phyloP scores from a whole-genome alignment of 2,329 filamentous ascomycete genomes.

The Aspergillaceae sp. region DNA sequence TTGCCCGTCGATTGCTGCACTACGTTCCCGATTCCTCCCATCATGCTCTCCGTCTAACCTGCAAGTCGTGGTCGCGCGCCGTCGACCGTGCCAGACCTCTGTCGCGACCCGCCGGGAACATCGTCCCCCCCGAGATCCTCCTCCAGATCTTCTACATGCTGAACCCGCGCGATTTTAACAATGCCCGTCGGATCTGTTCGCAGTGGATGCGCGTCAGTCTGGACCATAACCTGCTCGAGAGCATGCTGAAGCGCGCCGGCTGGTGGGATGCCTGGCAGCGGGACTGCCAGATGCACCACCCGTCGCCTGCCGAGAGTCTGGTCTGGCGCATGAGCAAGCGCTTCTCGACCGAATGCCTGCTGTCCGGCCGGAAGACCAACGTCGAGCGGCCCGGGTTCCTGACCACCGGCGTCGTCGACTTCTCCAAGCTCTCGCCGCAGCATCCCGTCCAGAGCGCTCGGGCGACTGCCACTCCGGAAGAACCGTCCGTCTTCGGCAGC shows the following conservation, averaged over 20 bases:
- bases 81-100: constrained; percentile 15
- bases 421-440: constrained; percentile 14
- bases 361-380: constrained; percentile 29
- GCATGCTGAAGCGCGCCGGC: constrained; percentile 49
- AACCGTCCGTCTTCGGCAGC: constrained; percentile 1
- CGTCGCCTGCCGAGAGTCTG: constrained; percentile 27
- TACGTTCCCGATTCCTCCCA: constrained; percentile 4
- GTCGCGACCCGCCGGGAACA: constrained; percentile 23
- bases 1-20: constrained; percentile 6
- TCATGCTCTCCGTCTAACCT: constrained; percentile 23
- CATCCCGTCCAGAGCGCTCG: not conserved
- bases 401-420: constrained; percentile 26
- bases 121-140: constrained; percentile 42
- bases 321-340: constrained; percentile 37
- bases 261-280: constrained; percentile 41
- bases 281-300: constrained; percentile 18
- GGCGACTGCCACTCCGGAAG: too few relatives aligned
- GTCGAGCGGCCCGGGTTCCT: constrained; percentile 29
- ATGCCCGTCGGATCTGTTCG: constrained; percentile 52
- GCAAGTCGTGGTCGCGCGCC: constrained; percentile 25
- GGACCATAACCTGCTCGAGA: constrained; percentile 41
- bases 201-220: constrained; percentile 53
- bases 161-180: constrained; percentile 47
- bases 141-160: constrained; percentile 41
- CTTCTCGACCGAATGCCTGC: constrained; percentile 43